Evolutionary conservation across 805 yeast species (phyloP).

Genomic region (Ogataea nitratoaversa): DNA sequence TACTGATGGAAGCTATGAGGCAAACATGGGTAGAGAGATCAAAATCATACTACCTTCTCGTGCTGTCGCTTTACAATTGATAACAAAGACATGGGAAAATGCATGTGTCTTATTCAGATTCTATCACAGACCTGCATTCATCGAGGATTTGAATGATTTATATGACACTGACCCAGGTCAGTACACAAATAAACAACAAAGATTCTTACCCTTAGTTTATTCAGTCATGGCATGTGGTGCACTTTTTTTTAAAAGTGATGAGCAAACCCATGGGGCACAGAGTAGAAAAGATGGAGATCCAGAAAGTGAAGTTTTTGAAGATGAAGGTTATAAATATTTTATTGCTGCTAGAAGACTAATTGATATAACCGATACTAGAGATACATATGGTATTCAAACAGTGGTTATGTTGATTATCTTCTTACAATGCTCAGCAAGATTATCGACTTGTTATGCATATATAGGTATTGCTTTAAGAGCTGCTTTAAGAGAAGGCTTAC

Average conservation of each 20-base stretch:
- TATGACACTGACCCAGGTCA: slow-evolving; percentile 72
- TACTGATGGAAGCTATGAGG: slow-evolving; percentile 37
- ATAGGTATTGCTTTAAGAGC: slow-evolving; percentile 84
- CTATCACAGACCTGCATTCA: slow-evolving; percentile 78
- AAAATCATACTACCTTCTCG: slow-evolving; percentile 72
- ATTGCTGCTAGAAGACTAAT: slow-evolving; percentile 74
- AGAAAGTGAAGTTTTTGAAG: slow-evolving; percentile 43
- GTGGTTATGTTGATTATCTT: slow-evolving; percentile 82
- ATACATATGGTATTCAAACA: slow-evolving; percentile 77
- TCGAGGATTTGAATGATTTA: slow-evolving; percentile 67
- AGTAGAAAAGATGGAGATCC: slow-evolving; percentile 25
- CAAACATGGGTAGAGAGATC: slow-evolving; percentile 45
- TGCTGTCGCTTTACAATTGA: slow-evolving; percentile 63
- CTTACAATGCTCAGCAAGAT: slow-evolving; percentile 81
- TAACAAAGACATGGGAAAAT: slow-evolving; percentile 75
- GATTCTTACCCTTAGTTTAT: slow-evolving; percentile 75
- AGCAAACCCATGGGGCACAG: slow-evolving; percentile 26
- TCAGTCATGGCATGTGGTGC: slow-evolving; percentile 90
- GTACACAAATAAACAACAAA: slow-evolving; percentile 68
- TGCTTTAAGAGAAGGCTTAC: slow-evolving; percentile 78
- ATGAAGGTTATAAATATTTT: slow-evolving; percentile 78
- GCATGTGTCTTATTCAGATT: slow-evolving; percentile 84
- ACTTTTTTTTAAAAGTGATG: slow-evolving; percentile 56
- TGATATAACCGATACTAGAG: slow-evolving; percentile 81
- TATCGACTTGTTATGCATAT: slow-evolving; percentile 84